Base-by-base conservation (phyloP, 1,139 yeast genomes). In the Scheffersomyces stambukii region DNA sequence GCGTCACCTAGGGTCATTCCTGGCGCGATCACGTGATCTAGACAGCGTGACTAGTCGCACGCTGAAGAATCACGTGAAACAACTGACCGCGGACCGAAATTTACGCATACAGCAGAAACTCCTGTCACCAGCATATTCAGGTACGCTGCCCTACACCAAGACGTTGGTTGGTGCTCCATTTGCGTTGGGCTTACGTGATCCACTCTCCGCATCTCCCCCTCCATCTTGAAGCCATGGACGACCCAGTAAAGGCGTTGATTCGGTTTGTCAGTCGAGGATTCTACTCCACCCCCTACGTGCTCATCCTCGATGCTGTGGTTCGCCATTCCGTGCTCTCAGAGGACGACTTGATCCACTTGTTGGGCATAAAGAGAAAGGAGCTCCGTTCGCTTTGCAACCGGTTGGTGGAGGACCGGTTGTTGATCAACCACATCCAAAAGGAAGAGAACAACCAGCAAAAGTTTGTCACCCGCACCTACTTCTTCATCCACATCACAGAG, bases 241-340 rank as follows among this genome's bases (percentile, higher is more conserved):
- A 60, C 37, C 63, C 70, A 24, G 63, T 64, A 32, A 51, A 64
- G 38, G 57, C 70, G 28, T 50, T 64, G 32, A 48, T 57, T 15
- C 39, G 75, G 48, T 77, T 81, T 46, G 95, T 86, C 12, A 78
- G 80, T 3, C 70, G 97, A 40, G 93, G 95, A 14, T 91, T 91
- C 57, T 91, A 89, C 52, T 79, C 86, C 27, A 77, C 80, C 26
- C 81, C 88, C n/a, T 82, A 83, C 45, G 81, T 88, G 28, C 70
- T 91, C 26, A 78, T 91, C 16, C 59, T 91, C 41, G 98, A 91
- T 54, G 96, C 96, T 2, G 67, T 91, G n/a, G 58, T 91, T 28
- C 75, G 83, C 45, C 98, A 91, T 54, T 81, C 91, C 7, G 96
- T 89, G 13, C 67, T 91, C 25, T 82, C 91, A n/a, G 98, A 91